Conservation (phyloP, 164 flowering plant species). For the Liriodendron chinense region DNA sequence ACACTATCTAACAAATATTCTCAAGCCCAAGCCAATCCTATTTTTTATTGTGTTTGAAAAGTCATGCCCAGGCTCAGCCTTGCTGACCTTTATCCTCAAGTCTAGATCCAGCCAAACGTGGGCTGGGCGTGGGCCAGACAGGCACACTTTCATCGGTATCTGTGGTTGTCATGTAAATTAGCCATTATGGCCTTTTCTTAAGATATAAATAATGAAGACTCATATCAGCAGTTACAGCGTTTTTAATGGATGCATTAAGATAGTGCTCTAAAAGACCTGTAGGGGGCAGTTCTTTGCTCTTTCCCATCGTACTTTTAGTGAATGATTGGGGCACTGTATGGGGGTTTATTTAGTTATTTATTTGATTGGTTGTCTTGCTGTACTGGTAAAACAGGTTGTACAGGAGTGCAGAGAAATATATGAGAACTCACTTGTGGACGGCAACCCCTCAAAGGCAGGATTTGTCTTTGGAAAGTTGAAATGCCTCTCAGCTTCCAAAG, state of each 20-base stretch:
- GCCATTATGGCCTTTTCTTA: no score
- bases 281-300: background rate
- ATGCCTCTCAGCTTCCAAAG: conserved; percentile 59
- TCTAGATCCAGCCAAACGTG: no score
- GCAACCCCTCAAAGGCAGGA: conserved; percentile 84
- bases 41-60: no score
- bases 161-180: no score
- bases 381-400: conserved; percentile 60
- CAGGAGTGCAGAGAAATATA: conserved; percentile 97
- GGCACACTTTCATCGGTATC: no score
- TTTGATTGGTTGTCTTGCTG: background rate
- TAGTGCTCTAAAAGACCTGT: background rate
- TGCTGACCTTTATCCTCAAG: no score
- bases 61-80: no score
- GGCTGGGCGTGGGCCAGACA: no score
- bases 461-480: conserved; percentile 86
- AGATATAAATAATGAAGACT: no score
- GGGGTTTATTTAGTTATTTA: background rate
- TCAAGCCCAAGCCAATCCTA: no score
- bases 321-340: background rate
- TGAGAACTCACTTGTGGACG: conserved; percentile 77
- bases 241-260: background rate
- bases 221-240: no score
- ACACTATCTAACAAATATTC: no score
- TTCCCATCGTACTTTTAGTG: background rate